Evolutionary conservation across 2,329 filamentous ascomycete species (phyloP), one percentile per base, ranked within the genome.

Genomic region (Cryphonectria radicalis): DNA sequence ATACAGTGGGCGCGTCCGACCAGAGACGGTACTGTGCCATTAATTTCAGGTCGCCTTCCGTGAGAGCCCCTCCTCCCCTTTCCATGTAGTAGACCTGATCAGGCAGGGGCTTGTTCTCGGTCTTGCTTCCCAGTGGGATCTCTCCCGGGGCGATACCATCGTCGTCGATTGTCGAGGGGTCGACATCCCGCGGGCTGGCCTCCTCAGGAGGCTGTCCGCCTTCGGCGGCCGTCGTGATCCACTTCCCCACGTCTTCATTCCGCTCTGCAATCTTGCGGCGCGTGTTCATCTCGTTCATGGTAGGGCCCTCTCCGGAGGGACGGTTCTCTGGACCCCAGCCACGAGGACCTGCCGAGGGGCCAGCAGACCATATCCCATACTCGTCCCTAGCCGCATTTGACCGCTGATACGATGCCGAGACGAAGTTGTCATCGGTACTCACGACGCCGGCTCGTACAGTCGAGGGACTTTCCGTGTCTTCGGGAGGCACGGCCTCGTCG

Each of bases 71-170:
- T 6, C 80, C 79, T 2, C 78, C 78, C 37, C 32, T 32, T 32
- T 81, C 79, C 28, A 78, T 75, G 68, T 83, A 84, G 74, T 90
- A 90, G 2, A 83, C 84, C 75, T 86, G 85, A 1, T 84, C 87
- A 1, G 82, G 77, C 13, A 86, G 75, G 67, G 81, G 79, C 25
- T 80, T 82, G 66, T 90, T 90, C 73, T 85, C 82, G 0, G 88
- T 90, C 42, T 80, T 76, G 59, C 82, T 69, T 1, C 83, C 85
- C 0, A 86, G 73, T 0, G 83, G 80, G 62, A 90, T 83, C 6
- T 82, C 81, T 40, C 82, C 81, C 10, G 76, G 50, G 8, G 84
- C 77, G 59, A 82, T 81, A 63, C 81, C 80, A 65, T 83, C 81
- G 67, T 82, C 79, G 1, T 72, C 73, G 17, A 65, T 66, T 1